These are phyloP conservation scores for Gaertneriomyces semiglobifer DNA, from an alignment of 192 early-diverging fungal genomes.

Conservation along the genomic window DNA sequence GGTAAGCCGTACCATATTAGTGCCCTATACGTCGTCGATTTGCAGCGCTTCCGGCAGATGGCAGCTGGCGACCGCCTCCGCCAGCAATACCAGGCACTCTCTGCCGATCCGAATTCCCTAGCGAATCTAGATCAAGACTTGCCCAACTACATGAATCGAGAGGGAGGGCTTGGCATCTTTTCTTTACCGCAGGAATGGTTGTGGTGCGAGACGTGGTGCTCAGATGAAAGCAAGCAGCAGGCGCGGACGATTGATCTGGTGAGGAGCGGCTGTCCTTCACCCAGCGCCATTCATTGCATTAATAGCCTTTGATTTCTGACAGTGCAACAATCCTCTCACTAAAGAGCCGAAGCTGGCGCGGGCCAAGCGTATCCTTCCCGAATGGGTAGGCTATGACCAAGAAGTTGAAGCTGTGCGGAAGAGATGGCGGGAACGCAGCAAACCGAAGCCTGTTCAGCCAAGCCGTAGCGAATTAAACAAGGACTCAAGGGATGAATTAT, in stretches of 20 bases:
- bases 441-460: too few relatives aligned
- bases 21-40: slow-evolving; percentile 94
- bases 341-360: slow-evolving; percentile 98
- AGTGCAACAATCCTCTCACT: slow-evolving; percentile 98
- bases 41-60: slow-evolving; percentile 84
- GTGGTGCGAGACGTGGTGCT: slow-evolving; percentile 99
- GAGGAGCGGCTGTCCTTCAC: slow-evolving; percentile 22
- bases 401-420: slow-evolving; percentile 37
- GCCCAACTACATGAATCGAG: slow-evolving; percentile 85
- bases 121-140: slow-evolving; percentile 98
- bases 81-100: slow-evolving; percentile 88
- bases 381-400: slow-evolving; percentile 87
- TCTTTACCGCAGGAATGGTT: slow-evolving; percentile 96
- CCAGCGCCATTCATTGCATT: neutral
- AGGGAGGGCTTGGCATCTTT: slow-evolving; percentile 83
- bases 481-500: too few relatives aligned
- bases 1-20: slow-evolving; percentile 93
- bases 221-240: slow-evolving; percentile 70
- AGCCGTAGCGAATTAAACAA: too few relatives aligned
- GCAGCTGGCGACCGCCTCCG: slow-evolving; percentile 92
- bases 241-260: slow-evolving; percentile 98
- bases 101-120: slow-evolving; percentile 80
- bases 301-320: neutral
- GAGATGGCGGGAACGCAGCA: too few relatives aligned
- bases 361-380: slow-evolving; percentile 85